These are phyloP conservation scores for Xylaria sp. DNA, from an alignment of 2,329 filamentous ascomycete species.

Conservation along the genomic window DNA sequence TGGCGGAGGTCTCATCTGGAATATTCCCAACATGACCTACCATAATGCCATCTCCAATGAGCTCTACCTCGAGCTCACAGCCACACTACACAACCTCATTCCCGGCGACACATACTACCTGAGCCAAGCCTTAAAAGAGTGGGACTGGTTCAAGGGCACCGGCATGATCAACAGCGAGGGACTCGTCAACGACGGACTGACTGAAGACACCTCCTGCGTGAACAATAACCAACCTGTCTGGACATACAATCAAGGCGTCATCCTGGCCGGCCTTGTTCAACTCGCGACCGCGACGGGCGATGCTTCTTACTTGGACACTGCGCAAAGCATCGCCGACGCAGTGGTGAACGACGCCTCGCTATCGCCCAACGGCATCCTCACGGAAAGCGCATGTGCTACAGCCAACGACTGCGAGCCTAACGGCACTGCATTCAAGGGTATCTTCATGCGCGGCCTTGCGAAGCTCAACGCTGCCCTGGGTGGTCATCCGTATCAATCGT, in stretches of 20 bases:
- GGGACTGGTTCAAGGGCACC: constrained; percentile 56
- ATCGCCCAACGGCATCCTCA: constrained; percentile 54
- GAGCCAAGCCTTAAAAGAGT: constrained; percentile 55
- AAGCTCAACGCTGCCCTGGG: constrained; percentile 60
- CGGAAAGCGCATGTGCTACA: constrained; percentile 53
- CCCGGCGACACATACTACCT: constrained; percentile 51
- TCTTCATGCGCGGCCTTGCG: constrained; percentile 68
- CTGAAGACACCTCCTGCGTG: constrained; percentile 45
- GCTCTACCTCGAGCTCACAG: constrained; percentile 57
- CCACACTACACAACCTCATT: constrained; percentile 57
- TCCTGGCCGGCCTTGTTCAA: constrained; percentile 68
- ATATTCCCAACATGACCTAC: constrained; percentile 54
- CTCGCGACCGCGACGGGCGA: constrained; percentile 55
- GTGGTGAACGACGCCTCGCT: constrained; percentile 51
- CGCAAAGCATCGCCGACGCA: constrained; percentile 47
- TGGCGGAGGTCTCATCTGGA: constrained; percentile 58
- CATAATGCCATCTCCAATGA: constrained; percentile 61
- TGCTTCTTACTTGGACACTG: constrained; percentile 39
- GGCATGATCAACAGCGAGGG: constrained; percentile 55
- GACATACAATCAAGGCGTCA: constrained; percentile 67
- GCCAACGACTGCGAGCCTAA: constrained; percentile 48
- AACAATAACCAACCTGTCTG: constrained; percentile 55
- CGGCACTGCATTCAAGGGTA: constrained; percentile 70
- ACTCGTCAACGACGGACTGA: constrained; percentile 58
- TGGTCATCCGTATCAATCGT: constrained; percentile 55